phyloP scores from a whole-genome alignment of 208 protist species.

The Acanthamoeba healyi region DNA sequence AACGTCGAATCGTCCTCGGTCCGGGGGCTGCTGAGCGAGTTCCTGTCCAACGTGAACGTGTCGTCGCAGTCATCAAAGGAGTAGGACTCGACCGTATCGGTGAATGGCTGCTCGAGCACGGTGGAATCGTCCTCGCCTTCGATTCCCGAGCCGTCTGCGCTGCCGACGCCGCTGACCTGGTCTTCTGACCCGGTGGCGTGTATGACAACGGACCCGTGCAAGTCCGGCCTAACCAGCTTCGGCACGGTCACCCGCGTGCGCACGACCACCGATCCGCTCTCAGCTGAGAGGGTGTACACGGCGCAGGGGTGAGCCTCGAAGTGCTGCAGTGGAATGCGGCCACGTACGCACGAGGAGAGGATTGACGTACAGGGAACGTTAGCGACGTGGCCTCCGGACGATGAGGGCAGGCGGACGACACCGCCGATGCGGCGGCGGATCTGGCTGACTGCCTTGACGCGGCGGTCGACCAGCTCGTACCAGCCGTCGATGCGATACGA shows the following conservation, averaged over 20 bases:
- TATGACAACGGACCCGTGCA: constrained; percentile 41
- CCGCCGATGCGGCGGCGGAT: constrained; percentile 5
- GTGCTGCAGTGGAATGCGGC: neutral
- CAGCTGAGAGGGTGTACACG: neutral
- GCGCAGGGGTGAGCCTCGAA: no score
- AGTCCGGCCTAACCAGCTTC: neutral
- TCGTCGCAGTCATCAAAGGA: constrained; percentile 45
- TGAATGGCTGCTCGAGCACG: constrained; percentile 10
- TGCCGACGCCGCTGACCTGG: neutral
- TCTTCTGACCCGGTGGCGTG: neutral
- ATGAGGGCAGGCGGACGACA: neutral
- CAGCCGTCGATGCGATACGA: constrained; percentile 63
- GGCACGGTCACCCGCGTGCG: neutral
- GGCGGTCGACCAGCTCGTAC: constrained; percentile 43
- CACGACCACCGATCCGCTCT: neutral
- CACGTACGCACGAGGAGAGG: neutral
- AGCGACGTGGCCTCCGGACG: no score
- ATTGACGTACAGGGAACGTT: neutral
- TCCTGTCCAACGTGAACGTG: neutral
- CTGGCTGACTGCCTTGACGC: neutral
- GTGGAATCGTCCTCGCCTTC: neutral
- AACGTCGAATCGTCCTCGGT: neutral
- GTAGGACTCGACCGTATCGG: constrained; percentile 29
- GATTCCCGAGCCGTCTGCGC: neutral
- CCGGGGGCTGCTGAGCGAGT: neutral